Conservation (phyloP, 352 stramenopile species). For the Pythium monospermum region DNA sequence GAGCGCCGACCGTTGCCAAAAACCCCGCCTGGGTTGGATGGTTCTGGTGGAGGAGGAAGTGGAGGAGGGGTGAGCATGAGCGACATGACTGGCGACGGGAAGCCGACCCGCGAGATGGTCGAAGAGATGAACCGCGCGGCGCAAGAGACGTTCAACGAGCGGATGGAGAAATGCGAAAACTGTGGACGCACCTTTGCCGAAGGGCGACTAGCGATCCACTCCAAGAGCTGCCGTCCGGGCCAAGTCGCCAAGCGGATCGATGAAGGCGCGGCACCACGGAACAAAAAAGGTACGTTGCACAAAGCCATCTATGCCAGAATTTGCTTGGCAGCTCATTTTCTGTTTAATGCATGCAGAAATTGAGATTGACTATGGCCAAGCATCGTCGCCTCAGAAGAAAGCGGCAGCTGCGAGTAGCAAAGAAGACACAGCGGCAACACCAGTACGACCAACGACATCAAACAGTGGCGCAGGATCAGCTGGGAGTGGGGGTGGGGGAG, state of each 20-base stretch:
- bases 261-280: constrained; percentile 46
- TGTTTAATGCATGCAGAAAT: too few relatives aligned
- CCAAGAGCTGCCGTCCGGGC: constrained; percentile 46
- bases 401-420: too few relatives aligned
- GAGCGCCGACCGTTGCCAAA: constrained; percentile 63
- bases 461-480: background rate
- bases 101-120: constrained; percentile 49
- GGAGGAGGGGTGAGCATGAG: constrained; percentile 4
- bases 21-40: constrained; percentile 44
- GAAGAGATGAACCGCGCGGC: constrained; percentile 64
- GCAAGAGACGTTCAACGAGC: constrained; percentile 61
- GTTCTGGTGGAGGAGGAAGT: constrained; percentile 3
- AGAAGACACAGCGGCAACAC: too few relatives aligned
- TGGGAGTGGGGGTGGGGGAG: background rate
- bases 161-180: constrained; percentile 76
- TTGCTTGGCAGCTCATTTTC: too few relatives aligned
- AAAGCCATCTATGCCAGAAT: too few relatives aligned
- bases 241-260: constrained; percentile 37
- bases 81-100: constrained; percentile 7
- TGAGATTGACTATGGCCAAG: constrained; percentile 1
- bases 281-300: constrained; percentile 57
- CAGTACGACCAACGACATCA: background rate
- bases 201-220: constrained; percentile 65
- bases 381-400: constrained; percentile 2
- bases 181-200: constrained; percentile 74